Evolutionary conservation across 208 protist genomes (phyloP).

Genomic region (Tritrichomonas musculus): DNA sequence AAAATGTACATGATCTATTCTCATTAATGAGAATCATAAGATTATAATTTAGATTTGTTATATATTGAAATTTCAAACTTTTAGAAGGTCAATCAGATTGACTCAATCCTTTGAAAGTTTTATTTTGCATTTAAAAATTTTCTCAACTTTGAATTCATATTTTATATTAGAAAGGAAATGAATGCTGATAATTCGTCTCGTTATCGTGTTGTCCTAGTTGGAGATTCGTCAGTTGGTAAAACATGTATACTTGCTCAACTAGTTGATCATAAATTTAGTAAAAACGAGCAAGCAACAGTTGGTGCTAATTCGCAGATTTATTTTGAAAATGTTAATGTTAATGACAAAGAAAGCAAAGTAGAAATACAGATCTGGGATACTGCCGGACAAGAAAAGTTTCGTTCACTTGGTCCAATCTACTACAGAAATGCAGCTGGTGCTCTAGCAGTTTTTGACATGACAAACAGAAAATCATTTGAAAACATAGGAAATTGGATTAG

Average conservation of each 20-base stretch:
- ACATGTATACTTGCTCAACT: neutral
- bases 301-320: slow-evolving; percentile 20
- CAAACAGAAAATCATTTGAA: neutral
- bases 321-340: neutral
- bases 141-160: too few relatives aligned
- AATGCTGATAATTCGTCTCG: slow-evolving; percentile 10
- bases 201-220: neutral
- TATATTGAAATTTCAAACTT: too few relatives aligned
- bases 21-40: too few relatives aligned
- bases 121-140: too few relatives aligned
- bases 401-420: neutral
- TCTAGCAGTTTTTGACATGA: neutral
- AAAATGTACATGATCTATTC: too few relatives aligned
- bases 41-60: too few relatives aligned
- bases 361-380: slow-evolving; percentile 27
- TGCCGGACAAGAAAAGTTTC: neutral
- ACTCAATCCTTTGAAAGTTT: too few relatives aligned
- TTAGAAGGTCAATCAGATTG: too few relatives aligned
- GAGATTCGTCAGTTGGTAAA: neutral
- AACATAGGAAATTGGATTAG: neutral
- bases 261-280: neutral
- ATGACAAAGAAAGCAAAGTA: neutral
- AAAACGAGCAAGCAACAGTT: neutral
- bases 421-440: neutral
- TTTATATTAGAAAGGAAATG: too few relatives aligned